Conservation (phyloP, 202 grass and related monocot genomes). For the Eragrostis tef region DNA sequence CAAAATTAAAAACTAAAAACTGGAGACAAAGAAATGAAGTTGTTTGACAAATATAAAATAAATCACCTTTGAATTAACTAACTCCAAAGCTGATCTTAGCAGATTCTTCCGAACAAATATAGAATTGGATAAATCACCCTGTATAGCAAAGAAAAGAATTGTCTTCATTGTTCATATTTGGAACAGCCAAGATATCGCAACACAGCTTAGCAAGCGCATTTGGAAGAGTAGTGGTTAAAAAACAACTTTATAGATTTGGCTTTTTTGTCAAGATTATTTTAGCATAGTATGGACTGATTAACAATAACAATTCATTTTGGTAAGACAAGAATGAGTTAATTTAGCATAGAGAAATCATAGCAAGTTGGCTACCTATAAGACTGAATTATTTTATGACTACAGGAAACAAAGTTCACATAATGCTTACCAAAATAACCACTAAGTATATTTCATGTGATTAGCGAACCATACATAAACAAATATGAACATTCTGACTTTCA, state of each 20-base stretch:
- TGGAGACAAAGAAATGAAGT: constrained; percentile 1
- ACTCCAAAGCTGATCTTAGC: constrained; percentile 71
- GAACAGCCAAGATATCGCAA: constrained; percentile 2
- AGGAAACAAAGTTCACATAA: background rate
- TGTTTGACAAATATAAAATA: constrained; percentile 12
- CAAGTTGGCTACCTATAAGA: background rate
- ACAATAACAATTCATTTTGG: background rate
- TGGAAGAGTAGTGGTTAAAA: background rate
- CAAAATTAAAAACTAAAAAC: constrained; percentile 25
- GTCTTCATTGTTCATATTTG: constrained; percentile 20
- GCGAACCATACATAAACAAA: background rate
- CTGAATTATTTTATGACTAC: background rate
- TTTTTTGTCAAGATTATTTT: background rate
- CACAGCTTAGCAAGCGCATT: background rate
- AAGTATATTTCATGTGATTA: background rate
- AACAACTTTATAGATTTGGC: background rate
- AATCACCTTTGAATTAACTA: constrained; percentile 72
- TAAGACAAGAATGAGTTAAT: background rate
- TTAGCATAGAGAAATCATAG: background rate
- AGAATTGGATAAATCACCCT: constrained; percentile 75
- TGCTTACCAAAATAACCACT: constrained; percentile 14
- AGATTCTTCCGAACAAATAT: constrained; percentile 82
- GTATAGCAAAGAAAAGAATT: constrained; percentile 48
- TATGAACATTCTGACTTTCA: constrained; percentile 9
- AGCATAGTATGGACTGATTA: constrained; percentile 10